phyloP scores from a whole-genome alignment of 441 rosid species.

The Omphalea diandra region DNA sequence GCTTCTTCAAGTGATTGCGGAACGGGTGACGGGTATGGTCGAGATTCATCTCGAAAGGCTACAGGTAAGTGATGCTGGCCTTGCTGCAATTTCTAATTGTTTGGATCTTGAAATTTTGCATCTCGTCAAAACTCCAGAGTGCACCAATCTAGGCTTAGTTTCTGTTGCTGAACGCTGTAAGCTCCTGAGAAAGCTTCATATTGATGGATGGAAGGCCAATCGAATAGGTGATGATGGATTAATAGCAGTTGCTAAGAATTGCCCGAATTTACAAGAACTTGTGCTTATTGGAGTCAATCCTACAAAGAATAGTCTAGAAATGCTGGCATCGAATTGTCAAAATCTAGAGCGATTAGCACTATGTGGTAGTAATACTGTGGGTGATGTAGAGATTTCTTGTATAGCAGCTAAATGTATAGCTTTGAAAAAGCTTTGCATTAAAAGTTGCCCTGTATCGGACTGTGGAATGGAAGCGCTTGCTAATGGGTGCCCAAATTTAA shows the following conservation, averaged over 20 bases:
- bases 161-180: slow-evolving; percentile 56
- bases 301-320: slow-evolving; percentile 52
- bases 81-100: slow-evolving; percentile 52
- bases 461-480: slow-evolving; percentile 68
- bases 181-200: slow-evolving; percentile 66
- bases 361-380: slow-evolving; percentile 76
- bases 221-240: slow-evolving; percentile 70
- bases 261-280: slow-evolving; percentile 63
- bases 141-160: slow-evolving; percentile 55
- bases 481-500: slow-evolving; percentile 67
- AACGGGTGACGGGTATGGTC: slow-evolving; percentile 42
- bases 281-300: slow-evolving; percentile 76
- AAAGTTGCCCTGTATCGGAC: slow-evolving; percentile 61
- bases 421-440: slow-evolving; percentile 69
- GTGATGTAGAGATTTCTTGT: slow-evolving; percentile 59
- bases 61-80: slow-evolving; percentile 64
- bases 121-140: slow-evolving; percentile 67
- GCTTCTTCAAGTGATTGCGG: slow-evolving; percentile 34
- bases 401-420: slow-evolving; percentile 65
- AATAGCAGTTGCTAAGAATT: slow-evolving; percentile 48
- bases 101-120: slow-evolving; percentile 62
- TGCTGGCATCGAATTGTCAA: slow-evolving; percentile 56
- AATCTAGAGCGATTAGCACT: slow-evolving; percentile 74
- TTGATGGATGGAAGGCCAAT: slow-evolving; percentile 72
- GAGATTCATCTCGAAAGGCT: slow-evolving; percentile 75